These are phyloP conservation scores for Malus domestica DNA, from an alignment of 306 rosid species.

Conservation along the genomic window ASM211411v1 NC_041796.1:12496001-12496500, in stretches of 20 bases:
- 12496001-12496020: constrained; percentile 63
- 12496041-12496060: constrained; percentile 51
- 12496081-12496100: constrained; percentile 59
- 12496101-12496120: constrained; percentile 69
- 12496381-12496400: constrained; percentile 74
- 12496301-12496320: constrained; percentile 33
- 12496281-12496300: constrained; percentile 51
- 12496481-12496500: constrained; percentile 62
- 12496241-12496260: constrained; percentile 57
- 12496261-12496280: constrained; percentile 59
- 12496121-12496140: constrained; percentile 28
- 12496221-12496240: constrained; percentile 43
- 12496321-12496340: constrained; percentile 50
- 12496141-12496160: constrained; percentile 38
- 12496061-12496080: constrained; percentile 70
- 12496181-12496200: constrained; percentile 38
- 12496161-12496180: constrained; percentile 32
- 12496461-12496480: constrained; percentile 96
- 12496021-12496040: constrained; percentile 60
- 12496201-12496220: constrained; percentile 35
- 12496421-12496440: constrained; percentile 64
- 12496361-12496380: constrained; percentile 66
- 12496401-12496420: constrained; percentile 62
- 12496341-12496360: constrained; percentile 61
- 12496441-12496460: constrained; percentile 66